These are phyloP conservation scores for Coemansia sp. DNA, from an alignment of 192 early-diverging fungal genomes.

Conservation along the genomic window DNA sequence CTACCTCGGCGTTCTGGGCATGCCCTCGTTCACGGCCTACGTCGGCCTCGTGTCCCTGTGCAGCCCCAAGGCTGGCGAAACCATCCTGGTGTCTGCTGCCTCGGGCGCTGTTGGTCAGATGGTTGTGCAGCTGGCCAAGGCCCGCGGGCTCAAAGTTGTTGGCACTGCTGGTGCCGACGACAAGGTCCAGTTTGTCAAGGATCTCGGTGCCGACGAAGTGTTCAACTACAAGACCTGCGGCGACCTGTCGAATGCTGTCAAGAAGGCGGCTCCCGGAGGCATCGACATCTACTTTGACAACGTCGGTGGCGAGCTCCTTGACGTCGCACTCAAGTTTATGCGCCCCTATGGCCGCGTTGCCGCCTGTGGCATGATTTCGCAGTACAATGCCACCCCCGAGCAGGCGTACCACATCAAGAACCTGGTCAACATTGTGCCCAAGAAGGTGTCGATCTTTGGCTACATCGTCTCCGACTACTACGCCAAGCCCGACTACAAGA, in stretches of 20 bases:
- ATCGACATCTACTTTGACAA: conserved; percentile 89
- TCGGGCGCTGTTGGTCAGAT: conserved; percentile 74
- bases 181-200: conserved; percentile 70
- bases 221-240: conserved; percentile 91
- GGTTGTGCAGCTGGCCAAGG: conserved; percentile 78
- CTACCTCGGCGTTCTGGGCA: conserved; percentile 70
- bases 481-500: conserved; percentile 40
- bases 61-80: conserved; percentile 77
- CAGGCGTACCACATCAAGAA: conserved; percentile 54
- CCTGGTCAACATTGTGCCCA: conserved; percentile 52
- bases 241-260: conserved; percentile 49
- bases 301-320: conserved; percentile 78
- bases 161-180: conserved; percentile 82
- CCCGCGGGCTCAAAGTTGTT: conserved; percentile 71
- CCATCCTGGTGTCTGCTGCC: conserved; percentile 75
- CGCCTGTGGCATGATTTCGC: conserved; percentile 71
- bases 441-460: conserved; percentile 59
- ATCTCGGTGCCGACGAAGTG: conserved; percentile 72
- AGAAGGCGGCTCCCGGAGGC: conserved; percentile 66
- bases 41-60: conserved; percentile 59
- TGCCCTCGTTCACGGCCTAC: conserved; percentile 82
- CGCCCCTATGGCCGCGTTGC: conserved; percentile 67
- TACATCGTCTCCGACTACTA: conserved; percentile 60
- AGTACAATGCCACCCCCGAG: conserved; percentile 50
- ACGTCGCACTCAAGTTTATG: conserved; percentile 62